phyloP scores from a whole-genome alignment of 441 rosid species.

The Gossypium armourianum region DNA sequence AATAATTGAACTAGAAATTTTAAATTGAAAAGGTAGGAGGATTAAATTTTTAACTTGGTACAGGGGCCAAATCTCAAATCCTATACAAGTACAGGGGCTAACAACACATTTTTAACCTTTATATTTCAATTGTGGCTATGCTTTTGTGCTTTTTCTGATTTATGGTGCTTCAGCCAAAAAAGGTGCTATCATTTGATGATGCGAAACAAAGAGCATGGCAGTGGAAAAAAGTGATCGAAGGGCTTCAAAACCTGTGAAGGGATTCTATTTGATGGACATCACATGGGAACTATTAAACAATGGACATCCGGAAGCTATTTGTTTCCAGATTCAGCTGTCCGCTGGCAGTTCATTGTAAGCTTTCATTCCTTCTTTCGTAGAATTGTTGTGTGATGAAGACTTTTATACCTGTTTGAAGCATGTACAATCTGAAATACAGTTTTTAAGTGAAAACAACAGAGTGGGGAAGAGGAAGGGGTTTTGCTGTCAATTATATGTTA shows the following conservation, averaged over 20 bases:
- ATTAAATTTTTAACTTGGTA: background rate
- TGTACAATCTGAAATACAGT: slow-evolving; percentile 11
- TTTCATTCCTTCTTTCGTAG: slow-evolving; percentile 1
- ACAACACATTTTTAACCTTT: background rate
- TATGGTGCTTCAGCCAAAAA: slow-evolving; percentile 61
- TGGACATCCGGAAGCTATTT: slow-evolving; percentile 15
- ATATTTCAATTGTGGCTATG: background rate
- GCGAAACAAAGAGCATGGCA: slow-evolving; percentile 84
- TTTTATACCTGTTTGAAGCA: slow-evolving; percentile 11
- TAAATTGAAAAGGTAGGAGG: background rate
- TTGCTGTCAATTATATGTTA: slow-evolving; percentile 9
- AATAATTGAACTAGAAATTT: background rate
- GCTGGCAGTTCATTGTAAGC: slow-evolving; percentile 8
- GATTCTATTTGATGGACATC: background rate
- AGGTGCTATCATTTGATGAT: slow-evolving; percentile 79
- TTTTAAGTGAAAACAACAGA: slow-evolving; percentile 9
- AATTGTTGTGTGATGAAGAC: slow-evolving; percentile 6
- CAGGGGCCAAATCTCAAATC: background rate
- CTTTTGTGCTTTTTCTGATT: background rate
- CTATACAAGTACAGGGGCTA: background rate
- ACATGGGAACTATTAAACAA: slow-evolving; percentile 15
- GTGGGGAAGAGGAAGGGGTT: background rate
- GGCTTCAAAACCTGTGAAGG: slow-evolving; percentile 65
- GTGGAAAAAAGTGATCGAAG: slow-evolving; percentile 91
- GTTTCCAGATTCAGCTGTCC: slow-evolving; percentile 21